These are phyloP conservation scores for Phytophthora constricta DNA, from an alignment of 352 stramenopile genomes.

Conservation along the genomic window DNA sequence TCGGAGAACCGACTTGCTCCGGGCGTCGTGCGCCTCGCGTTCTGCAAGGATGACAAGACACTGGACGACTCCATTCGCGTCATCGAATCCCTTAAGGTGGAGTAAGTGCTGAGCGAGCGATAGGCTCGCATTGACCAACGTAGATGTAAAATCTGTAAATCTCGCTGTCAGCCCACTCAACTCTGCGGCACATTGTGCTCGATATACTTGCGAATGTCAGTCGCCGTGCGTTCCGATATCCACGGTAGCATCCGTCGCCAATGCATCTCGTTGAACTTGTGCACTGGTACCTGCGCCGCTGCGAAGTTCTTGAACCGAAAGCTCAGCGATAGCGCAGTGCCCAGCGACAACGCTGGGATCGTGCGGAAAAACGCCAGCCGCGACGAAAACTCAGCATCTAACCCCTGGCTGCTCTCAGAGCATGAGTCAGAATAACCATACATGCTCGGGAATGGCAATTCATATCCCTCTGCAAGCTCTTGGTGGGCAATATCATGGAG, in stretches of 20 bases:
- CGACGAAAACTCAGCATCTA: slow-evolving; percentile 59
- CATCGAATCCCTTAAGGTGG: slow-evolving; percentile 59
- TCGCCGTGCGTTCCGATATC: slow-evolving; percentile 65
- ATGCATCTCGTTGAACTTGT: slow-evolving; percentile 88
- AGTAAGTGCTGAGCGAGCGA: slow-evolving; percentile 27
- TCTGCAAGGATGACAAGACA: slow-evolving; percentile 97
- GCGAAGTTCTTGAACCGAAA: slow-evolving; percentile 81
- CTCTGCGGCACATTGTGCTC: slow-evolving; percentile 27
- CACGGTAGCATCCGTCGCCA: slow-evolving; percentile 87
- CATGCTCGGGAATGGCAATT: slow-evolving; percentile 35
- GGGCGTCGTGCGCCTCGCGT: slow-evolving; percentile 92
- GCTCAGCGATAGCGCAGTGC: slow-evolving; percentile 71
- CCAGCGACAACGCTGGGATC: slow-evolving; percentile 57
- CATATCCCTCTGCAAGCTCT: slow-evolving; percentile 47
- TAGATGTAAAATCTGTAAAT: slow-evolving; percentile 26
- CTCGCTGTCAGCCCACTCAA: slow-evolving; percentile 14
- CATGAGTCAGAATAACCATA: slow-evolving; percentile 17
- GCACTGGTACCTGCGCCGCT: slow-evolving; percentile 62
- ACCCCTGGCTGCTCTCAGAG: slow-evolving; percentile 5
- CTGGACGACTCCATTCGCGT: slow-evolving; percentile 86
- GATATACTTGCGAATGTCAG: slow-evolving; percentile 59
- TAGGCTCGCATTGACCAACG: slow-evolving; percentile 21
- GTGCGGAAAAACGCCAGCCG: slow-evolving; percentile 69
- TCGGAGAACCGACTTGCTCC: slow-evolving; percentile 82
- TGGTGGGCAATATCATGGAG: slow-evolving; percentile 39